These are phyloP conservation scores for Pyrenophora seminiperda DNA, from an alignment of 2,329 filamentous ascomycete species.

Conservation along the genomic window DNA sequence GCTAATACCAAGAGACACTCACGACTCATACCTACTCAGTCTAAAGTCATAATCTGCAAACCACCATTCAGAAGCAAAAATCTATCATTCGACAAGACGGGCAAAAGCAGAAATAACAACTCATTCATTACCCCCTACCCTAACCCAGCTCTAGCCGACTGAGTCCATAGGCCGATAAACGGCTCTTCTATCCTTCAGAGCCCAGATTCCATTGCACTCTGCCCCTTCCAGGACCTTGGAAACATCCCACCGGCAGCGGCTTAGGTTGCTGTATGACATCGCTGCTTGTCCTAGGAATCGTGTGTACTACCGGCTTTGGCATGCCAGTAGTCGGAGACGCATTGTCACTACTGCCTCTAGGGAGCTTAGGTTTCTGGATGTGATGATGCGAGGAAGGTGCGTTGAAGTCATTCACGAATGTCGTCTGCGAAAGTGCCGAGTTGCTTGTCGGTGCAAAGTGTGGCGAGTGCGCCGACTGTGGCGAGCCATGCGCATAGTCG, in stretches of 20 bases:
- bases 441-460: slow-evolving; percentile 2
- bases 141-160: background rate
- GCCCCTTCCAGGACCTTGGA: slow-evolving; percentile 22
- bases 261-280: slow-evolving; percentile 37
- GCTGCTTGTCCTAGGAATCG: slow-evolving; percentile 32
- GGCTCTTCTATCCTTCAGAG: slow-evolving; percentile 27
- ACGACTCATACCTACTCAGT: background rate
- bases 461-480: slow-evolving; percentile 4
- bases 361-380: slow-evolving; percentile 23
- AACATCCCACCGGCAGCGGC: slow-evolving; percentile 30
- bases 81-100: background rate
- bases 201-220: slow-evolving; percentile 46
- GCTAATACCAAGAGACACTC: slow-evolving; percentile 13
- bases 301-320: slow-evolving; percentile 15
- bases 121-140: background rate
- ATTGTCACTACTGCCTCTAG: slow-evolving; percentile 34
- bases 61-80: background rate
- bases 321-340: slow-evolving; percentile 13
- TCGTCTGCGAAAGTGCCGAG: background rate
- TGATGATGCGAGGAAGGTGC: slow-evolving; percentile 27
- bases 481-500: slow-evolving; percentile 8
- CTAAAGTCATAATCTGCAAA: background rate
- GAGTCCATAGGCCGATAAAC: background rate
- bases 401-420: slow-evolving; percentile 27
- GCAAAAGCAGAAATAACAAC: background rate